Percentiles rank a stretch among this genome's conserved stretches.
phyloP scores from a whole-genome alignment of 306 rosid species.

The Delonix regia region DNA sequence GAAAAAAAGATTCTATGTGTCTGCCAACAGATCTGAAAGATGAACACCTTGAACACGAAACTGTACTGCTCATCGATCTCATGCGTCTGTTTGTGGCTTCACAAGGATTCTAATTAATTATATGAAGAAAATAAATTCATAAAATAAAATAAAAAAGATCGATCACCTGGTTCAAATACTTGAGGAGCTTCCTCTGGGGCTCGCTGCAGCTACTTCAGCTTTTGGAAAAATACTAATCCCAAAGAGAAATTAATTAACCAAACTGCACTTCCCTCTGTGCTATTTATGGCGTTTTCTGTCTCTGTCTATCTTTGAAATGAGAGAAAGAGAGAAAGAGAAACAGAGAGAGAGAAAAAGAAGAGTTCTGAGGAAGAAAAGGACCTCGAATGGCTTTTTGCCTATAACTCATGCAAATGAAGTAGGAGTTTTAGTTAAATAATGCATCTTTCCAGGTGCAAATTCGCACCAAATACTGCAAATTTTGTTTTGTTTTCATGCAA shows the following conservation, averaged over 20 bases:
- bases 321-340: conserved; percentile 30
- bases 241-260: conserved; percentile 55
- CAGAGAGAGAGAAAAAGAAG: neutral
- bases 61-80: neutral
- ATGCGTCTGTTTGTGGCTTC: neutral
- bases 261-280: conserved; percentile 42
- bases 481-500: conserved; percentile 19
- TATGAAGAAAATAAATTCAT: conserved; percentile 6
- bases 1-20: neutral
- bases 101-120: neutral
- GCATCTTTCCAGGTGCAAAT: conserved; percentile 56
- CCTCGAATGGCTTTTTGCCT: conserved; percentile 47
- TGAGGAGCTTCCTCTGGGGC: no score
- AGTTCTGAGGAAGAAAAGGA: conserved; percentile 17
- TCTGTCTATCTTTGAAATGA: conserved; percentile 42
- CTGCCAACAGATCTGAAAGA: neutral
- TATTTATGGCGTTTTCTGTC: conserved; percentile 65
- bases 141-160: neutral
- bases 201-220: conserved; percentile 55
- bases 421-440: conserved; percentile 54
- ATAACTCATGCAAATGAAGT: conserved; percentile 45
- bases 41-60: neutral
- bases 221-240: conserved; percentile 63
- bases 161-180: neutral
- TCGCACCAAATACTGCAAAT: conserved; percentile 54